Conservation (phyloP, 2,329 filamentous ascomycete species). For the Trichoderma simmonsii region DNA sequence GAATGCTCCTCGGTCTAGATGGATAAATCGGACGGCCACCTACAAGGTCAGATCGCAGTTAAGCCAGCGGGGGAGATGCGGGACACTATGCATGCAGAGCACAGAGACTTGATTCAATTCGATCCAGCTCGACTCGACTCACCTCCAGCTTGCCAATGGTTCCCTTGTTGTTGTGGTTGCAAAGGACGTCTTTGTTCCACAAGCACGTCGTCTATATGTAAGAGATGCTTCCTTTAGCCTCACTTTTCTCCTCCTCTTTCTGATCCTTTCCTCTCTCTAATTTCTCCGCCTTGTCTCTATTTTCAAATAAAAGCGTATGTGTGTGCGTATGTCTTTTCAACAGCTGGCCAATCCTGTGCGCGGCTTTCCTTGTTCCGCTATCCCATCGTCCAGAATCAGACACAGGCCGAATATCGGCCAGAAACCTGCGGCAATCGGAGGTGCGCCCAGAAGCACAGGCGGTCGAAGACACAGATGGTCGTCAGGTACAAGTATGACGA, state of each 20-base stretch:
- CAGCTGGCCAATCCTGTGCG: constrained; percentile 7
- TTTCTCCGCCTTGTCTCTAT: not conserved
- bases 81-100: constrained; percentile 10
- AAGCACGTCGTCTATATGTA: not conserved
- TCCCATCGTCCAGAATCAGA: constrained; percentile 10
- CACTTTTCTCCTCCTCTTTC: not conserved
- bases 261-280: not conserved
- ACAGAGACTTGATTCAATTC: constrained; percentile 1
- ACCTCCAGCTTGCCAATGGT: not conserved
- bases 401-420: constrained; percentile 14
- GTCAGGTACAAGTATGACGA: not conserved
- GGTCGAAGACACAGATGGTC: not conserved
- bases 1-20: not conserved
- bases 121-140: not conserved
- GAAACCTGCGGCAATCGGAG: not conserved
- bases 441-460: not conserved
- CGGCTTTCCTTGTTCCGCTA: constrained; percentile 9
- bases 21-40: constrained; percentile 1
- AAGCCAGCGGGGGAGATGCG: constrained; percentile 10
- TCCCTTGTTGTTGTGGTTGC: not conserved
- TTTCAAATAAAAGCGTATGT: not conserved
- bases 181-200: not conserved
- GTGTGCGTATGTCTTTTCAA: not conserved
- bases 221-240: not conserved
- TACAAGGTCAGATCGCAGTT: constrained; percentile 13